Percentiles rank a stretch among this genome's conserved stretches.
Conservation (phyloP, 2,329 filamentous ascomycete species). For the Hortaea werneckii region DNA sequence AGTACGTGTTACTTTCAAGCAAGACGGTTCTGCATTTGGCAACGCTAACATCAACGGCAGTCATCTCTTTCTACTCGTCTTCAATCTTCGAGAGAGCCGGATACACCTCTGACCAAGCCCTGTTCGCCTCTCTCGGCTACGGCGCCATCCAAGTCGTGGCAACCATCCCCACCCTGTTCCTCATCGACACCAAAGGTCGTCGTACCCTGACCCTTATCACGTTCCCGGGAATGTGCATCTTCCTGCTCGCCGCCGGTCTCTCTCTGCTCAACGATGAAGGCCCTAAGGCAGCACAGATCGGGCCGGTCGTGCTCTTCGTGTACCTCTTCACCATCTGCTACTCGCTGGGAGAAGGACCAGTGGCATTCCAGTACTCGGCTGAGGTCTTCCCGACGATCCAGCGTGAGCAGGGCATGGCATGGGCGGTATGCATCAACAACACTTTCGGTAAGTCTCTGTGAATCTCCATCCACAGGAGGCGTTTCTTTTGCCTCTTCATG, state of each 20-base stretch:
- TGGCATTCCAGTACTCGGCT: conserved; percentile 34
- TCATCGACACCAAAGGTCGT: conserved; percentile 37
- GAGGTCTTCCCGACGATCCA: conserved; percentile 38
- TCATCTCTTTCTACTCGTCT: conserved; percentile 30
- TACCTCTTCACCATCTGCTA: conserved; percentile 46
- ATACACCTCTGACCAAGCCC: conserved; percentile 26
- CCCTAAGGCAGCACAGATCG: conserved; percentile 22
- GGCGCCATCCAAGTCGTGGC: conserved; percentile 37
- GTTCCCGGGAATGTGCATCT: conserved; percentile 39
- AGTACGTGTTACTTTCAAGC: conserved; percentile 8
- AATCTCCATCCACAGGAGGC: conserved; percentile 1
- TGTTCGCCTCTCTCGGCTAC: conserved; percentile 34
- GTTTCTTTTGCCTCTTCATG: too few species aligned
- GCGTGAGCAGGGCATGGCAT: conserved; percentile 36
- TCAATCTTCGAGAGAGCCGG: conserved; percentile 29
- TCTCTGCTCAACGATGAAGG: conserved; percentile 26
- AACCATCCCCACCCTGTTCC: conserved; percentile 35
- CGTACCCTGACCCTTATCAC: conserved; percentile 31
- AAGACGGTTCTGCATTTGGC: background rate
- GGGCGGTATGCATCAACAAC: conserved; percentile 48
- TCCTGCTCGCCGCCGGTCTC: conserved; percentile 40
- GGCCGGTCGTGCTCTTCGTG: conserved; percentile 30
- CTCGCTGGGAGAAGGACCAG: conserved; percentile 34
- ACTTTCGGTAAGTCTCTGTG: conserved; percentile 27
- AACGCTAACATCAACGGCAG: conserved; percentile 4